Evolutionary conservation across 371 early-diverging fungal species (phyloP).

Genomic region (Apophysomyces ossiformis): DNA sequence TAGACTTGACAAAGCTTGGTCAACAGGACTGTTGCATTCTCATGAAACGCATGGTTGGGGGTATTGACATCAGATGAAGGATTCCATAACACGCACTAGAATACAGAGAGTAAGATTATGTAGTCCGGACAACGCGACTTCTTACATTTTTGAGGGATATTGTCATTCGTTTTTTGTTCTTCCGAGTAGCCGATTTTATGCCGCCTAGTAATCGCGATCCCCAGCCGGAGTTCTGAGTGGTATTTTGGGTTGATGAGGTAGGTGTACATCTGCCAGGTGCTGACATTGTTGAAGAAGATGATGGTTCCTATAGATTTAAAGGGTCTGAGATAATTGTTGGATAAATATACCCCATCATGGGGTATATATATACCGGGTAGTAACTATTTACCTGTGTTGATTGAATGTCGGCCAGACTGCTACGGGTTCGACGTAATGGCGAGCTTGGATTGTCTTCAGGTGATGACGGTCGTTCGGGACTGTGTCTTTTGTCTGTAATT

Average conservation of each 20-base stretch:
- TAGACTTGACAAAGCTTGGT: constrained; percentile 33
- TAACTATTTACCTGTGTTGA: constrained; percentile 3
- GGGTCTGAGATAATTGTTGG: no score
- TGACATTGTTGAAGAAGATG: constrained; percentile 9
- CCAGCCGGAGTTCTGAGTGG: constrained; percentile 21
- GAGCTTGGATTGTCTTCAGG: background rate
- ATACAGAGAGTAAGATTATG: background rate
- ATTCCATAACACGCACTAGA: constrained; percentile 55
- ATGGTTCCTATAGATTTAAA: background rate
- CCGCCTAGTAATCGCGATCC: constrained; percentile 37
- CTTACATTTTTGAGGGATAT: constrained; percentile 54
- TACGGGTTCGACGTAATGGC: constrained; percentile 8
- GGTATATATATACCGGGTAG: no score
- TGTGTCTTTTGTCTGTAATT: constrained; percentile 1
- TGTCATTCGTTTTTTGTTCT: constrained; percentile 42
- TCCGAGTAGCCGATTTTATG: constrained; percentile 29
- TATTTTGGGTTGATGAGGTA: background rate
- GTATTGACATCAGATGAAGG: constrained; percentile 54
- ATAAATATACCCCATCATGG: no score
- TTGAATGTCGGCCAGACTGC: constrained; percentile 13
- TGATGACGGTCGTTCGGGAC: constrained; percentile 4
- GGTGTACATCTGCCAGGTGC: constrained; percentile 11
- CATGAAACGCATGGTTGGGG: constrained; percentile 52
- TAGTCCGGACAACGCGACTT: background rate
- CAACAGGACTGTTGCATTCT: constrained; percentile 35